Evolutionary conservation across 495 filamentous ascomycete genomes (phyloP), one percentile per base, ranked within the genome.

Genomic region (Hyaloscypha variabilis): DNA sequence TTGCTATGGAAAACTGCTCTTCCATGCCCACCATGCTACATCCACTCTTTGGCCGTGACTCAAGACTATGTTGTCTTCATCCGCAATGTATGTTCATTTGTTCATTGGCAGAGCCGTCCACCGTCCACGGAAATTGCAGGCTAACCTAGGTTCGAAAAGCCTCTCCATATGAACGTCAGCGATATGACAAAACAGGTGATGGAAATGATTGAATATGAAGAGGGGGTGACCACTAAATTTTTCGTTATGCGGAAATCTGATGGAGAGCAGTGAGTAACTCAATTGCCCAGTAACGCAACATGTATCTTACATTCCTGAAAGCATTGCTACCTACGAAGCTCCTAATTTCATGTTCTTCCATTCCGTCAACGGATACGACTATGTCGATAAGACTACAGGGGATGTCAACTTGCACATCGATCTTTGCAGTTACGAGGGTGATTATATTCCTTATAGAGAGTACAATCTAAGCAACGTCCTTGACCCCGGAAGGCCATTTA

Each of bases 321-420:
- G 59, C 25, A 52, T 62, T 25, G 42, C 59, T 11, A 62, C 59
- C 23, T 62, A 62, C 42, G 24, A 50, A 11, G 5, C 59, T 14
- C 36, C 36, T 3, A 62, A 62, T 29, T 62, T 62, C 59, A 51
- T 62, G 39, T 62, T 62, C 59, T 62, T 62, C 59, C 59, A 62
- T 28, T 51, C 42, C 42, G 59, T 52, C 36, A 62, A 62, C 42
- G 59, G 13, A 62, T 62, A 62, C 25, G 42, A 62, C 42, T 50
- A 62, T 29, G 42, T 52, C 23, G 59, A 62, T 21, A 23, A 50
- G 39, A 29, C 11, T 6, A 62, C 59, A 4, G 59, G 39, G 29
- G 59, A 52, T 51, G 26, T 62, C 59, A 62, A 62, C 42, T 3
- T 62, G 8, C 39, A 62, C 42, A 23, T 62, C 24, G 59, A 62